Base-by-base conservation (phyloP, 73 alveolate species). In the Uronychia binucleata region DNA sequence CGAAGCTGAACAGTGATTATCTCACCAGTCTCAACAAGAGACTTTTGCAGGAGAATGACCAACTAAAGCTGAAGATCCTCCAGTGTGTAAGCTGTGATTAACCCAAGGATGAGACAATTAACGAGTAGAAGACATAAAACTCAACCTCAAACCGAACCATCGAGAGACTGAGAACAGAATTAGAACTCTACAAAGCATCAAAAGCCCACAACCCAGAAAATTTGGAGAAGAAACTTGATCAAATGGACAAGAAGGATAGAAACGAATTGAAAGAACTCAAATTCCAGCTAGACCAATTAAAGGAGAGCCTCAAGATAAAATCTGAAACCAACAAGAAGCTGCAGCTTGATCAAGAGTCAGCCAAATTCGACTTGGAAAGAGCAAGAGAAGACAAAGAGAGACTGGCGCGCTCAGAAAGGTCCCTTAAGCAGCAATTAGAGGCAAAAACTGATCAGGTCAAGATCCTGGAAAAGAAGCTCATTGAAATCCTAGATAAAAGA, bases 31-130 rank as follows among this genome's bases (percentile, higher is more conserved):
- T 78, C 14, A 78, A 78, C 29, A 78, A 78, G 33, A 31, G 59
- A 33, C 84, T 78, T 31, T 19, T 78, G 75, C 26, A 67, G 33
- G 84, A 78, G 33, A 78, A 30, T 31, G 84, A 78, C 35, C 67
- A 78, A 34, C 75, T 78, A 0, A 78, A 78, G 75, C 67, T 46
- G n/a, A 46, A 46, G 19, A 46, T 46, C 67, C 67, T 46, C 5
- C n/a, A 46, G 19, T 5, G n/a, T 11, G 67, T 46, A 46, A 46
- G 67, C 67, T 19, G 19, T 11, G 5, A 46, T 11, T 46, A 11
- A 11, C 19, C 67, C 19, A 11, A 46, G 67, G 67, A 46, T 46
- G 67, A 46, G 19, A 19, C 5, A 46, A 46, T 46, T 46, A 5
- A 46, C 19, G 5, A 5, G 5, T 19, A 11, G 19, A 46, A 46